Evolutionary conservation across 2,329 filamentous ascomycete genomes (phyloP), one percentile per base, ranked within the genome.

Genomic region (Pestalotiopsis sp.): DNA sequence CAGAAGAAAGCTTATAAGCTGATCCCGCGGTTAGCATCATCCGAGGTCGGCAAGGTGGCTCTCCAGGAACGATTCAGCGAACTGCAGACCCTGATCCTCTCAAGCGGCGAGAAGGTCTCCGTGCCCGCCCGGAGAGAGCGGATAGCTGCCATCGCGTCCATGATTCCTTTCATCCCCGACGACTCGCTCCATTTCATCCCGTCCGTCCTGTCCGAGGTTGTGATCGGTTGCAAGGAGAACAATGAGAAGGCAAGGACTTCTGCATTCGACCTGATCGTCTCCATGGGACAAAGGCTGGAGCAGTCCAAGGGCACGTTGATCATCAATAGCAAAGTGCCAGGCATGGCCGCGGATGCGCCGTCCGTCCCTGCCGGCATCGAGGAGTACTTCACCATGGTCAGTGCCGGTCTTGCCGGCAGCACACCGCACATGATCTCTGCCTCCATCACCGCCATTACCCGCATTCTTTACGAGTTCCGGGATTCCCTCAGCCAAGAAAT

Each of bases 1-100:
- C 95, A 98, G 80, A 99, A 99, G 88, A 99, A 99, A 82, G 95
- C 96, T 0, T 99, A 99, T 85, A 98, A 98, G 84, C 88, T 99
- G 65, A 97, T 99, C 64, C 95, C 96, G 3, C 91, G 96, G 67
- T 88, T 99, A 56, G 92, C 93, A 1, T 92, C 93, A 72, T 97
- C 95, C 1, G 89, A 93, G 41, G 88, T 87, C 63, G 96, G 96
- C 60, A 89, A 88, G 73, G 82, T 85, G n/a, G 95, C 95, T 3
- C 86, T 99, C 1, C 81, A 87, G 71, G 91, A 95, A 76, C 90
- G 95, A 66, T 93, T 89, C 73, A 80, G 81, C 0, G 94, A 98
- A 76, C 84, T 99, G 23, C 95, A 98, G 80, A 81, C 88, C n/a
- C 85, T 99, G 63, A 85, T 99, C 49, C 81, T 98, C 36, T 85